Evolutionary conservation across 495 filamentous ascomycete species (phyloP), one percentile per base, ranked within the genome.

Genomic region (Aspergillus baeticus): DNA sequence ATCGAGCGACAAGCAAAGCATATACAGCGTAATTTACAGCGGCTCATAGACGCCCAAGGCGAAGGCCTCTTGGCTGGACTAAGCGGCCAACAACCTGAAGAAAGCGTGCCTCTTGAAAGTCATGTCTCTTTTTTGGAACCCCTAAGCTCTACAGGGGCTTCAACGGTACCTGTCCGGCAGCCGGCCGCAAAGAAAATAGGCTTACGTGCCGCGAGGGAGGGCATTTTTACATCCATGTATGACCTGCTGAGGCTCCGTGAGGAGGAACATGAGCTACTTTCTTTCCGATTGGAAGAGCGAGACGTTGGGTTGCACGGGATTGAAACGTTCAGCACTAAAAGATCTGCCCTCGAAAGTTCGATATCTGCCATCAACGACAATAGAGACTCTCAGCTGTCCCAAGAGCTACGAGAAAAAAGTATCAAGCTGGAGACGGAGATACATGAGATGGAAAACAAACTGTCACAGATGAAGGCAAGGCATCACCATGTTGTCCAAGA

Each of bases 1-100:
- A 63, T 81, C 48, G 72, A 77, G 22, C 74, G 78, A 14, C 74
- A 80, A 51, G 60, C 72, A 42, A 73, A 68, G 55, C 68, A 77
- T 48, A 83, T 96, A 15, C 86, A 96, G 57, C 77, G 77, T 34
- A 85, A 92, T 43, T 78, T 98, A 5, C 93, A 98, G 68, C 65
- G 74, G 22, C 72, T 96, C 5, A 81, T 98, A 23, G 92, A 98
- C 72, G 88, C 89, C 0, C 93, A 98, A 71, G 86, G 87, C 42
- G 81, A 86, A 35, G 90, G 90, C 22, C 77, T 96, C 35, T 67
- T 86, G 3, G 72, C 79, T 51, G 83, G 83, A 10, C 70, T 84
- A 1, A 63, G 64, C 35, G 64, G 55, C 13, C 63, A 70, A 20
- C 58, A 61, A 57, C 20, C 65, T 49, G 64, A 74, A 33, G 74